Conservation (phyloP, 768 basidiomycete genomes). For the Daedaleopsis nitida region DNA sequence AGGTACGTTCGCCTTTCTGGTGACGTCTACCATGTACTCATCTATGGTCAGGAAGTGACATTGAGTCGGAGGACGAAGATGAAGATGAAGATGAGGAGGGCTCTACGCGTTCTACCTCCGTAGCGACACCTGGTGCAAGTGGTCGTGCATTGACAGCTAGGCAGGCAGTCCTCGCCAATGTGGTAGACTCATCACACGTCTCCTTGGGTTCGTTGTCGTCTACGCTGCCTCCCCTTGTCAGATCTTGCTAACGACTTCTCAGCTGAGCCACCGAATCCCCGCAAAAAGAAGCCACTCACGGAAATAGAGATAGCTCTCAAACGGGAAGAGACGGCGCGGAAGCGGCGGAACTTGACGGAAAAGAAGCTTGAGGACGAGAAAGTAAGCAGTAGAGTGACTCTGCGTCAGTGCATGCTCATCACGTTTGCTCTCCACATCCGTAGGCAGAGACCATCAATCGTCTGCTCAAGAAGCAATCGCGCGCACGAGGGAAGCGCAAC, state of each 20-base stretch:
- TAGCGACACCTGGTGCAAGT: constrained; percentile 27
- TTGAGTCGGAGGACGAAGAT: constrained; percentile 50
- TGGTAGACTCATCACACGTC: constrained; percentile 69
- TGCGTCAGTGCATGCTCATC: background rate
- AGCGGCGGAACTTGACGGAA: constrained; percentile 77
- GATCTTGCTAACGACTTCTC: background rate
- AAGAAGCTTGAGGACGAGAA: constrained; percentile 88
- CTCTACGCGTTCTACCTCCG: constrained; percentile 31
- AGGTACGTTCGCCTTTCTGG: constrained; percentile 9
- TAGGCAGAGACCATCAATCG: constrained; percentile 90
- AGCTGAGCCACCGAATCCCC: constrained; percentile 37
- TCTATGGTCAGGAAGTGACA: constrained; percentile 34
- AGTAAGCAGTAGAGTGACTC: constrained; percentile 38
- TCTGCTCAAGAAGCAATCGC: constrained; percentile 81
- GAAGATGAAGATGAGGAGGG: constrained; percentile 37
- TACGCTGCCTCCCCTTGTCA: background rate
- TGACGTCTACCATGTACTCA: background rate
- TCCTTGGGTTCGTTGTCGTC: constrained; percentile 48
- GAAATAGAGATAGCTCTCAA: constrained; percentile 73
- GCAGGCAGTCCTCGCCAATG: constrained; percentile 72
- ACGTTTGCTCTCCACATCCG: background rate
- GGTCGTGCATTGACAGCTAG: constrained; percentile 43
- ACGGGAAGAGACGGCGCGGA: constrained; percentile 80
- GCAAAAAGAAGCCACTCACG: constrained; percentile 68
- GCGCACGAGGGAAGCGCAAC: constrained; percentile 63